Base-by-base conservation (phyloP, 2,329 filamentous ascomycete species). In the Fusarium secorum region DNA sequence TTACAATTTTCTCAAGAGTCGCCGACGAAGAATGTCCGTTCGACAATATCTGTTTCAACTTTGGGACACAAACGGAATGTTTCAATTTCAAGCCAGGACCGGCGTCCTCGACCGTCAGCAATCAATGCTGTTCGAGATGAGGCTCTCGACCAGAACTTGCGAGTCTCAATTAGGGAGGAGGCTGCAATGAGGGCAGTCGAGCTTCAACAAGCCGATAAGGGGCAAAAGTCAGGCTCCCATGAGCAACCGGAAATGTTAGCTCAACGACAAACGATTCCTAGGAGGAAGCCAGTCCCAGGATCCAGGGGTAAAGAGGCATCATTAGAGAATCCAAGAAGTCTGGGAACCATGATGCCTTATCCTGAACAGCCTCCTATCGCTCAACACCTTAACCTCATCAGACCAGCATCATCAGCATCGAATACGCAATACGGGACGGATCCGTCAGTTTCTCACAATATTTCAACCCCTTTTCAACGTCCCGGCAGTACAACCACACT, bases 331-430 rank as follows among this genome's bases (percentile, higher is more conserved):
- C 76, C 79, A 2, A 77, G 74, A 0, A 80, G 75, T 44, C 69
- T 83, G 4, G 82, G 83, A 3, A 82, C 78, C 13, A 84, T 82
- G 79, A 70, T 79, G 1, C 77, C 80, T 4, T 73, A 78, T 53
- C 77, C 72, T 9, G 79, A 83, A 36, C 79, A 81, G 33, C 81
- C 81, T 2, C 79, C 80, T 2, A 75, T 83, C 9, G 82, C 81
- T 7, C 80, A 81, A 7, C 80, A 83, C 52, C 70, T 84, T 28
- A 74, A 75, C 35, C 74, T 82, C 8, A 44, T 73, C 11, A 78
- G 81, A 3, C 82, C 81, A 22, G 65, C 76, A 10, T 80, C 79
- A 4, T 75, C 79, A 18, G 59, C 76, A 7, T 78, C 79, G 3
- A 70, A 72, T 20, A 11, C 53, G 14, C 64, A 36, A 8, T 41